Conservation (phyloP, 805 yeast species). For the Teunomyces funiuensis region DNA sequence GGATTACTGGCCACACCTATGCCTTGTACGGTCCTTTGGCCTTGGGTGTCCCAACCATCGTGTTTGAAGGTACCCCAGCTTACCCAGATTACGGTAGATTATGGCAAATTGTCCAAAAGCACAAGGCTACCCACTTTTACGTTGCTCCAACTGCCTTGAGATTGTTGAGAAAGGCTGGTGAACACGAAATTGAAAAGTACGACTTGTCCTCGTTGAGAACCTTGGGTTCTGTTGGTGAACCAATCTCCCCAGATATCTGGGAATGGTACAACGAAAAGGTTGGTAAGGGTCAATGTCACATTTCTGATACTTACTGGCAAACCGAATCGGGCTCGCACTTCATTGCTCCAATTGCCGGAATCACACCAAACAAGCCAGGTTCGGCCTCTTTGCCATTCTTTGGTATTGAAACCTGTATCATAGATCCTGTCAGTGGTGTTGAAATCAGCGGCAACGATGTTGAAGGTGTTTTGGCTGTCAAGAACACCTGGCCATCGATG, state of each 20-base stretch:
- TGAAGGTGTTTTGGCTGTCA: conserved; percentile 78
- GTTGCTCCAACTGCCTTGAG: conserved; percentile 85
- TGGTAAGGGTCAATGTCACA: conserved; percentile 68
- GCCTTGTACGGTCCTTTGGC: conserved; percentile 79
- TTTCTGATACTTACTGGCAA: conserved; percentile 87
- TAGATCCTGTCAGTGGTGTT: conserved; percentile 73
- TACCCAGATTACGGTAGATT: conserved; percentile 78
- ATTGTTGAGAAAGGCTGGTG: conserved; percentile 74
- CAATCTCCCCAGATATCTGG: conserved; percentile 84
- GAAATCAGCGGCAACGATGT: conserved; percentile 68
- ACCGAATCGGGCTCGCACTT: conserved; percentile 84
- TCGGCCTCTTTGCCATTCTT: conserved; percentile 83
- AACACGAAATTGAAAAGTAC: conserved; percentile 55
- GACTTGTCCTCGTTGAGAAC: conserved; percentile 66
- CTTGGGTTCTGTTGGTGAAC: conserved; percentile 84
- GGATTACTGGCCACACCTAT: conserved; percentile 89
- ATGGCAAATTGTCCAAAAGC: conserved; percentile 73
- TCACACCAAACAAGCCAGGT: conserved; percentile 82
- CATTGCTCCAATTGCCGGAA: conserved; percentile 71
- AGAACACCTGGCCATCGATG: conserved; percentile 80
- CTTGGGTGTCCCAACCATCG: conserved; percentile 75
- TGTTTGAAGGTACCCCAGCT: conserved; percentile 86
- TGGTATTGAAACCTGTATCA: conserved; percentile 70
- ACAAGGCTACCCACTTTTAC: conserved; percentile 75
- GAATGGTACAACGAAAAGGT: conserved; percentile 77